Evolutionary conservation across 1,139 yeast genomes (phyloP).

Genomic region (Protomyces inundatus): DNA sequence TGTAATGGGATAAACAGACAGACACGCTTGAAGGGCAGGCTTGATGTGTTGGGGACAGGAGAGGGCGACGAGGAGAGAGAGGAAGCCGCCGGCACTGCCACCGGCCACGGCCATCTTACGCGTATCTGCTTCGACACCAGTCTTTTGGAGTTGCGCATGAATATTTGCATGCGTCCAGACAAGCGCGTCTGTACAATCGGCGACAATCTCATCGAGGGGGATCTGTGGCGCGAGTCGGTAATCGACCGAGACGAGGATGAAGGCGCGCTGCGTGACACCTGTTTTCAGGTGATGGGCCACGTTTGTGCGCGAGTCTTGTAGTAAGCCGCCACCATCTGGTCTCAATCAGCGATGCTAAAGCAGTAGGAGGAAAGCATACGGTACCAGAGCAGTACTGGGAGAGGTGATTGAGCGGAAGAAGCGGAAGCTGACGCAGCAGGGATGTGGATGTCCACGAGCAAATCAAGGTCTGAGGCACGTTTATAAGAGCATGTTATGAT

Average conservation of each 20-base stretch:
- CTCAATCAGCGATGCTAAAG: background rate
- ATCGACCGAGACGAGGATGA: conserved; percentile 38
- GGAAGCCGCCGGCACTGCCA: conserved; percentile 50
- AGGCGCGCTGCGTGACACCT: background rate
- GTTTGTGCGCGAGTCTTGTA: conserved; percentile 9
- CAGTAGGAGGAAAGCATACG: background rate
- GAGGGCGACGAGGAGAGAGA: conserved; percentile 44
- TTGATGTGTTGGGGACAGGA: background rate
- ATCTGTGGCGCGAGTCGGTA: conserved; percentile 47
- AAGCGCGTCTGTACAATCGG: conserved; percentile 43
- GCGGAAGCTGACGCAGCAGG: background rate
- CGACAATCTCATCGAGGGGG: conserved; percentile 48
- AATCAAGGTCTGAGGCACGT: background rate
- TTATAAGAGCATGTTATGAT: background rate
- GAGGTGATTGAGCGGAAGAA: background rate
- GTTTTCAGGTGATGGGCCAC: conserved; percentile 3
- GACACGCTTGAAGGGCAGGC: conserved; percentile 1
- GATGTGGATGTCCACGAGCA: background rate
- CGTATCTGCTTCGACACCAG: conserved; percentile 32
- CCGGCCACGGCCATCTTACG: conserved; percentile 45
- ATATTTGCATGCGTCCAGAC: conserved; percentile 29
- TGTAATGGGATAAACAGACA: conserved; percentile 15
- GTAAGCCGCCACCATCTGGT: conserved; percentile 12
- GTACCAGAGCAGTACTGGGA: background rate
- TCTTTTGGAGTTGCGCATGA: background rate